phyloP scores from a whole-genome alignment of 2,329 filamentous ascomycete species.

The Clarireedia monteithiana region DNA sequence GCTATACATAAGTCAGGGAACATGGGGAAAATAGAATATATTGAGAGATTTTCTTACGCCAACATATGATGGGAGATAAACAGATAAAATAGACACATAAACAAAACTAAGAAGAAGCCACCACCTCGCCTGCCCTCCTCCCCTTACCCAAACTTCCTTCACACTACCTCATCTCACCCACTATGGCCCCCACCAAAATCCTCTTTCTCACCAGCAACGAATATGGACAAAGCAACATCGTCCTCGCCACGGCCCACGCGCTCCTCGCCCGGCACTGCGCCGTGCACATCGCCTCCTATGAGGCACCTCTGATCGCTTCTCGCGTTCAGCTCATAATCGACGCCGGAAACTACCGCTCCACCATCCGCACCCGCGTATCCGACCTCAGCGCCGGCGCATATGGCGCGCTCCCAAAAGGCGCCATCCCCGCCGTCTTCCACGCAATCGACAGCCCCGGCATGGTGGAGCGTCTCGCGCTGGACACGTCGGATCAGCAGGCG shows the following conservation, averaged over 20 bases:
- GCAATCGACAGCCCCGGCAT: conserved; percentile 29
- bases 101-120: not conserved
- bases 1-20: too few species aligned
- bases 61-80: too few species aligned
- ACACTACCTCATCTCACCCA: too few species aligned
- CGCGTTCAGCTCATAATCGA: conserved; percentile 24
- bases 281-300: conserved; percentile 39
- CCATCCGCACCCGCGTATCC: conserved; percentile 16
- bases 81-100: too few species aligned
- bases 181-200: conserved; percentile 15
- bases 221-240: conserved; percentile 39
- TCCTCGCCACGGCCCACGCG: conserved; percentile 36
- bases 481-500: conserved; percentile 17
- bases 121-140: not conserved
- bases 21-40: too few species aligned
- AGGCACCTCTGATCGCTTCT: conserved; percentile 32
- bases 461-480: conserved; percentile 26
- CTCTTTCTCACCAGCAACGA: conserved; percentile 40
- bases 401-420: conserved; percentile 8
- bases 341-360: conserved; percentile 20
- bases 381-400: conserved; percentile 2
- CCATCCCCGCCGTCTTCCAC: conserved; percentile 27
- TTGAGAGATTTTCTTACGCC: too few species aligned
- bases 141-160: too few species aligned
- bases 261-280: conserved; percentile 29